phyloP scores from a whole-genome alignment of 2,329 filamentous ascomycete species.

The Setomelanomma holmii region DNA sequence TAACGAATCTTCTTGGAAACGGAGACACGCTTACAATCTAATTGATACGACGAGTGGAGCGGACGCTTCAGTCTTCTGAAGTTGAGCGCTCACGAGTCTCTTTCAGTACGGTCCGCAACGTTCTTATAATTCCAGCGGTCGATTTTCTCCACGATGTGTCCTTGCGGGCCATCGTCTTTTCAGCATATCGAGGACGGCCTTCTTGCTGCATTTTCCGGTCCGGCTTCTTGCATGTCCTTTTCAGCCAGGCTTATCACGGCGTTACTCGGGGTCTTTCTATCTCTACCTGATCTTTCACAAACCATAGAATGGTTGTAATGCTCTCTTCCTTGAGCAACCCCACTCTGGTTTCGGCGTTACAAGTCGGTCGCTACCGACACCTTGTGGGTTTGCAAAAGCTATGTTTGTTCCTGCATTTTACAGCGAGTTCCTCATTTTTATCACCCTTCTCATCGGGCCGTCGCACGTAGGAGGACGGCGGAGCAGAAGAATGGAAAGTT shows the following conservation, averaged over 20 bases:
- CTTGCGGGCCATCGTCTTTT: slow-evolving; percentile 21
- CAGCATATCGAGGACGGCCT: slow-evolving; percentile 40
- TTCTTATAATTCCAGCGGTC: slow-evolving; percentile 32
- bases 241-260: slow-evolving; percentile 24
- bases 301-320: slow-evolving; percentile 44
- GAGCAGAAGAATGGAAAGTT: slow-evolving; percentile 29
- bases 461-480: slow-evolving; percentile 32
- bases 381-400: slow-evolving; percentile 37
- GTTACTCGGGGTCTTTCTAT: slow-evolving; percentile 17
- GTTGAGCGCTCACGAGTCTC: slow-evolving; percentile 46
- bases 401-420: slow-evolving; percentile 40
- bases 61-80: slow-evolving; percentile 30
- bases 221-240: slow-evolving; percentile 41
- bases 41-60: slow-evolving; percentile 45
- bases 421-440: slow-evolving; percentile 36
- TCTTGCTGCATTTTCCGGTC: slow-evolving; percentile 44
- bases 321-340: slow-evolving; percentile 34
- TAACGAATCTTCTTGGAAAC: slow-evolving; percentile 48
- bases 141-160: slow-evolving; percentile 17
- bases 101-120: slow-evolving; percentile 38
- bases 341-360: slow-evolving; percentile 37
- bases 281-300: slow-evolving; percentile 26
- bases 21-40: slow-evolving; percentile 44
- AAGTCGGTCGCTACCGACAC: slow-evolving; percentile 26
- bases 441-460: slow-evolving; percentile 20